Evolutionary conservation across 208 protist genomes (phyloP), one percentile per base, ranked within the genome.

Genomic region (Leishmania martiniquensis): DNA sequence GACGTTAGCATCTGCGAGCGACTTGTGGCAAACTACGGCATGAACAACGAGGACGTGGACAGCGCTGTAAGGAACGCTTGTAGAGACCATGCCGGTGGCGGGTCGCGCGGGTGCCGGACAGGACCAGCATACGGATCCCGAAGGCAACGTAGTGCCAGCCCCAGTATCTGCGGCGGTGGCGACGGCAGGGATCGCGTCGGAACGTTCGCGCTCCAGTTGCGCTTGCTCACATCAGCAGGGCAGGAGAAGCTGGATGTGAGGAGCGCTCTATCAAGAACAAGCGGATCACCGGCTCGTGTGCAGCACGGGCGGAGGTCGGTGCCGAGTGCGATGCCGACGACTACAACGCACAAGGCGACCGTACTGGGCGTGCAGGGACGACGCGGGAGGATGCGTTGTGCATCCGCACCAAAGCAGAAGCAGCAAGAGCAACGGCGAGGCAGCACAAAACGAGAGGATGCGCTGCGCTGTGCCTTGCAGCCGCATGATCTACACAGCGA

Each of bases 121-220:
- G 34, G 29, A 44, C 37, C 62, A 44, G 17, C 62, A 13, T 7
- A 45, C 37, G 37, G 62, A 12, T 37, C 29, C 29, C 67, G 7
- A 32, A 32, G 22, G 13, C 39, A 72, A 20, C 67, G n/a, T 13
- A 13, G 44, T 32, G 32, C 2, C 1, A 51, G 22, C 39, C 34
- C 13, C 22, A 7, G 65, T 25, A 20, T 29, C 25, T 22, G 39
- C 6, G 32, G 65, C 7, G 22, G 39, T 51, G 37, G 13, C 25
- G 62, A 22, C 34, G 42, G 20, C 71, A 75, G 77, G 84, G 55
- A 63, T 34, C 3, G 42, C 25, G 42, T n/a, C 25, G 13, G 37
- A 34, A 20, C 44, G 42, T 89, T 85, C 77, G 85, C 72, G 37
- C 66, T 76, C 13, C 82, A 83, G 60, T 70, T 91, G 51, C 82